Evolutionary conservation across 805 yeast genomes (phyloP).

Genomic region (Barnettozyma siamensis): DNA sequence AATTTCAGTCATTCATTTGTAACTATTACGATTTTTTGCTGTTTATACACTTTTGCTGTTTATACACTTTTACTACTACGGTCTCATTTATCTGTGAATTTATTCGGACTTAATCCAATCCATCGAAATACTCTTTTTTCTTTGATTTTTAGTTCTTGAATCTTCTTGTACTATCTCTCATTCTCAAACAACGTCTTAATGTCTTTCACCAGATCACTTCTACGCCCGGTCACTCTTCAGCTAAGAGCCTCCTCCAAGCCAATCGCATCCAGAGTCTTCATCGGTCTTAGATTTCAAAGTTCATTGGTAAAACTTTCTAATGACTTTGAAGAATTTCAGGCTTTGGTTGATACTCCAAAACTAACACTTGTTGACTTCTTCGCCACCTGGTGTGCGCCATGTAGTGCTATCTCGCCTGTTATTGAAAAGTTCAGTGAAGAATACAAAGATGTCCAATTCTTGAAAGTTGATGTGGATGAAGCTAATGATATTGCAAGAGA

Average conservation of each 20-base stretch:
- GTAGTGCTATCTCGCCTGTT: constrained; percentile 63
- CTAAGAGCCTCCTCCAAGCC: constrained; percentile 5
- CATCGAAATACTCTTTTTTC: background rate
- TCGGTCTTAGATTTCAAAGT: constrained; percentile 9
- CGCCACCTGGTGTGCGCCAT: constrained; percentile 79
- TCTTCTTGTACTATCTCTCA: background rate
- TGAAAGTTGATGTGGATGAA: constrained; percentile 67
- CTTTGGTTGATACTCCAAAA: constrained; percentile 30
- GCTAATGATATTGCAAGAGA: constrained; percentile 53
- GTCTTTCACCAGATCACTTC: constrained; percentile 9
- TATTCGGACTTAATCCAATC: too few relatives aligned
- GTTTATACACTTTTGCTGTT: too few relatives aligned
- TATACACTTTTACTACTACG: too few relatives aligned
- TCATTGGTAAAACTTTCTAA: constrained; percentile 30
- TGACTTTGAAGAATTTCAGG: constrained; percentile 31
- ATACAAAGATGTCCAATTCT: constrained; percentile 48
- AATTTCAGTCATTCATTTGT: too few relatives aligned
- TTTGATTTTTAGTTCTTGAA: background rate
- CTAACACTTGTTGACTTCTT: constrained; percentile 57
- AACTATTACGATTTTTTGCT: too few relatives aligned
- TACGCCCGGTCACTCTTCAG: constrained; percentile 5
- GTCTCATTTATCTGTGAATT: too few relatives aligned
- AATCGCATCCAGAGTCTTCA: background rate
- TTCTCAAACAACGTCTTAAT: too few relatives aligned
- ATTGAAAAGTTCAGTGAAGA: constrained; percentile 36